These are phyloP conservation scores for Xylariaceae sp. DNA, from an alignment of 2,329 filamentous ascomycete genomes.

Conservation along the genomic window DNA sequence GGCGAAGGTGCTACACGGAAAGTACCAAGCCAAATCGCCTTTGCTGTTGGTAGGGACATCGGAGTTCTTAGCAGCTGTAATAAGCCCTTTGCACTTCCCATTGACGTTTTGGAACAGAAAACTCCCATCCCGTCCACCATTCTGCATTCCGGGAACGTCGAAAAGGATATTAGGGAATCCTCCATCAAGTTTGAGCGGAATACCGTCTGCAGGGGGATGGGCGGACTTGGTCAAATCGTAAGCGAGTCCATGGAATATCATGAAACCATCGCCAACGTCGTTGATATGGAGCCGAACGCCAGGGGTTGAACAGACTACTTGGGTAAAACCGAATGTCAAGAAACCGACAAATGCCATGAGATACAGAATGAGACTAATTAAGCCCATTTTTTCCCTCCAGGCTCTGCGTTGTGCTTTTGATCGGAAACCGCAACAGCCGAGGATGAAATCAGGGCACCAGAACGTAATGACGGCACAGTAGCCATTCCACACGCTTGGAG, in stretches of 20 bases:
- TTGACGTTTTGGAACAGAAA: conserved; percentile 99
- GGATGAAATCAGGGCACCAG: conserved; percentile 81
- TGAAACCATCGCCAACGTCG: conserved; percentile 72
- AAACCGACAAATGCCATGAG: conserved; percentile 91
- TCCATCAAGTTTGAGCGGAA: conserved; percentile 50
- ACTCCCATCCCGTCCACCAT: conserved; percentile 86
- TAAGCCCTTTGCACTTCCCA: conserved; percentile 87
- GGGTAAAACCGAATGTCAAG: conserved; percentile 92
- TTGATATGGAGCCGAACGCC: conserved; percentile 73
- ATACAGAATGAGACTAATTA: conserved; percentile 85
- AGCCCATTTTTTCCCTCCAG: conserved; percentile 96
- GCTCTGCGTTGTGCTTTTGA: conserved; percentile 82
- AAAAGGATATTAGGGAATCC: conserved; percentile 72
- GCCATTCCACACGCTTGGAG: conserved; percentile 87
- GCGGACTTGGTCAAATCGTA: conserved; percentile 74
- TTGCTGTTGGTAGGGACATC: conserved; percentile 71
- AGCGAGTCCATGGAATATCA: conserved; percentile 93
- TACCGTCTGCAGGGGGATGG: conserved; percentile 75
- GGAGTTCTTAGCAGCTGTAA: conserved; percentile 64
- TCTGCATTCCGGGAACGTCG: conserved; percentile 67
- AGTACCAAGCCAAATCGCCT: conserved; percentile 87
- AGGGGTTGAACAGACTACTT: conserved; percentile 72
- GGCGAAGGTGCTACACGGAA: conserved; percentile 85
- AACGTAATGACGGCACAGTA: conserved; percentile 94
- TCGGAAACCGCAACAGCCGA: conserved; percentile 80